Conservation (phyloP, 2,329 filamentous ascomycete genomes). For the Fusarium heterosporum region DNA sequence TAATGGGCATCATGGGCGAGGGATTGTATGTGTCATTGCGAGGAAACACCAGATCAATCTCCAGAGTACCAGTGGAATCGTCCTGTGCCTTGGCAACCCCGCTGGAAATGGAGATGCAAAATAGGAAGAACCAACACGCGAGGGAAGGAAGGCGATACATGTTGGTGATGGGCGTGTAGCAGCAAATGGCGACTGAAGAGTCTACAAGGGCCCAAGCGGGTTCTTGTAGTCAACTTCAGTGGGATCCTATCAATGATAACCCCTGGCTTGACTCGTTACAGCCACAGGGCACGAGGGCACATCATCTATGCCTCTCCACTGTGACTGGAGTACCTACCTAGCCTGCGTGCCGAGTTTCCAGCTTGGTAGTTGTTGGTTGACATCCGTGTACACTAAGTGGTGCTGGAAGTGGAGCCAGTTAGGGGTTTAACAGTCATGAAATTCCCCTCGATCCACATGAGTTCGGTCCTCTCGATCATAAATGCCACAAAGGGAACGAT, state of each 20-base stretch:
- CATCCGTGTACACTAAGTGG: neutral
- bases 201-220: neutral
- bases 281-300: neutral
- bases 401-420: neutral
- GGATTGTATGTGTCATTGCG: slow-evolving; percentile 8
- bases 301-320: neutral
- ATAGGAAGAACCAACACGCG: slow-evolving; percentile 8
- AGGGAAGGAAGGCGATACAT: slow-evolving; percentile 6
- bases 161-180: neutral
- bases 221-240: neutral
- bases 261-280: neutral
- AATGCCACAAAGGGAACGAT: too few species aligned
- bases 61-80: neutral
- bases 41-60: slow-evolving; percentile 9
- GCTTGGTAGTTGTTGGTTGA: slow-evolving; percentile 13
- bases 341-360: neutral
- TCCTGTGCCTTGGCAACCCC: neutral
- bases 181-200: neutral
- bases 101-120: neutral
- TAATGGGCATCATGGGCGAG: neutral
- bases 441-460: too few species aligned
- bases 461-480: too few species aligned
- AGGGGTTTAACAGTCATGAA: neutral
- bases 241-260: neutral
- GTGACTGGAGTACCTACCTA: neutral